Base-by-base conservation (phyloP, 31 red algal genomes). In the Pterothamnion heteromorphum region DNA sequence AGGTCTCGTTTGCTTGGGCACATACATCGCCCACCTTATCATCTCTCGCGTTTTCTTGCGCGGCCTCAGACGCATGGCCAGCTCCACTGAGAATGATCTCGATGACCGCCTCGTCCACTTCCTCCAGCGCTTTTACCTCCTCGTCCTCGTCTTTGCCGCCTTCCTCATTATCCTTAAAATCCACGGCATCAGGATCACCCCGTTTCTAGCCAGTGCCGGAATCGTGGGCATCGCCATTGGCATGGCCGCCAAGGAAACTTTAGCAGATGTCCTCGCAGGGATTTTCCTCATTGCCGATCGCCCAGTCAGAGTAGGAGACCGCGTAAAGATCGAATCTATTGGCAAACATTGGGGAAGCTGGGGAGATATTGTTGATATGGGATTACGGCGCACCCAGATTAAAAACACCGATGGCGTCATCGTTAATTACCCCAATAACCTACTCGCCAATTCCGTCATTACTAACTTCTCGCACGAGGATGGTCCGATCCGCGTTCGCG, bases 231-330 rank as follows among this genome's bases (percentile, higher is more conserved):
- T 64, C 9, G 51, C 51, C 51, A 64, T 64, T 64, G 51, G 51
- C n/a, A 18, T 64, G 51, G 51, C 51, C 14, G 51, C 51, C 14
- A 4, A 36, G 3, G 91, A 90, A 35, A 27, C 14, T 22, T 22
- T 83, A 32, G 80, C 80, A 32, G 80, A 64, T 64, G n/a, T 64
- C n/a, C n/a, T 64, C n/a, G 51, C 51, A n/a, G 51, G 51, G n/a
- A n/a, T 64, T 18, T 64, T 64, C n/a, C n/a, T 64, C 14, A 64
- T 64, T 64, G 51, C 51, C 9, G 51, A 64, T 64, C 51, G 51
- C 51, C 51, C 51, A 18, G n/a, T 64, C n/a, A 9, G 51, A 18
- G n/a, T 64, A 64, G 51, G 51, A 64, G 51, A 64, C n/a, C 51
- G 51, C n/a, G n/a, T 64, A 18, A 64, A 64, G 51, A 64, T 64